phyloP scores from a whole-genome alignment of 2,329 filamentous ascomycete species.

The Calonectria hongkongensis region DNA sequence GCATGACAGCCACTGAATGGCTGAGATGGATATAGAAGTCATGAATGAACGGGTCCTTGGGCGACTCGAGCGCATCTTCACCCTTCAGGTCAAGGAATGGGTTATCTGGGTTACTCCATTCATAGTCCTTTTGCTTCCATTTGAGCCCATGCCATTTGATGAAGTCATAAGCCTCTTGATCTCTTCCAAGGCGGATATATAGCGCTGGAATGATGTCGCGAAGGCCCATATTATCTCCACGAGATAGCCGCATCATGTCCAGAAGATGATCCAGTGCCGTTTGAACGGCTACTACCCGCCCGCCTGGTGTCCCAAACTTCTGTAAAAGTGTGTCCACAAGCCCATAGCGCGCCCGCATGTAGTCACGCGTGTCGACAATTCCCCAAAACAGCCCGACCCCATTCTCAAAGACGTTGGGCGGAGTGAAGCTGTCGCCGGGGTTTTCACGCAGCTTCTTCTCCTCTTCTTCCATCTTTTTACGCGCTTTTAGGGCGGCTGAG shows the following conservation, averaged over 20 bases:
- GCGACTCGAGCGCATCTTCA: slow-evolving; percentile 64
- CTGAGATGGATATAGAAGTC: no score
- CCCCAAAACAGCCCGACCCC: slow-evolving; percentile 65
- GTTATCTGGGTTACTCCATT: slow-evolving; percentile 45
- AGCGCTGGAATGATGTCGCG: slow-evolving; percentile 64
- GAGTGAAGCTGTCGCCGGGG: slow-evolving; percentile 51
- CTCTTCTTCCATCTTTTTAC: slow-evolving; percentile 51
- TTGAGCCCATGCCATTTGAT: slow-evolving; percentile 58
- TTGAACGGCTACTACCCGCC: slow-evolving; percentile 54
- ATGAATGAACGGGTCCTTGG: no score
- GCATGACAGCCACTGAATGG: no score
- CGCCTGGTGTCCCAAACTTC: slow-evolving; percentile 54
- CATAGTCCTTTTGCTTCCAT: slow-evolving; percentile 39
- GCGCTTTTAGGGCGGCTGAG: no score
- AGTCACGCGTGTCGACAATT: slow-evolving; percentile 63
- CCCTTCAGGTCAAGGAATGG: slow-evolving; percentile 59
- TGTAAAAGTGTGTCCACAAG: slow-evolving; percentile 56
- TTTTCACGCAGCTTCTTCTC: slow-evolving; percentile 61
- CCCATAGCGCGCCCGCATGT: slow-evolving; percentile 63
- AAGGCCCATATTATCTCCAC: slow-evolving; percentile 66
- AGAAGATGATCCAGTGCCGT: slow-evolving; percentile 61
- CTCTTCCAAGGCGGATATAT: slow-evolving; percentile 67
- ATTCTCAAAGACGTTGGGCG: slow-evolving; percentile 61
- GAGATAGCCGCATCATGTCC: slow-evolving; percentile 66
- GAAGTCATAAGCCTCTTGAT: slow-evolving; percentile 70